These are phyloP conservation scores for Cytidiella melzeri DNA, from an alignment of 768 basidiomycete genomes.

Conservation along the genomic window DNA sequence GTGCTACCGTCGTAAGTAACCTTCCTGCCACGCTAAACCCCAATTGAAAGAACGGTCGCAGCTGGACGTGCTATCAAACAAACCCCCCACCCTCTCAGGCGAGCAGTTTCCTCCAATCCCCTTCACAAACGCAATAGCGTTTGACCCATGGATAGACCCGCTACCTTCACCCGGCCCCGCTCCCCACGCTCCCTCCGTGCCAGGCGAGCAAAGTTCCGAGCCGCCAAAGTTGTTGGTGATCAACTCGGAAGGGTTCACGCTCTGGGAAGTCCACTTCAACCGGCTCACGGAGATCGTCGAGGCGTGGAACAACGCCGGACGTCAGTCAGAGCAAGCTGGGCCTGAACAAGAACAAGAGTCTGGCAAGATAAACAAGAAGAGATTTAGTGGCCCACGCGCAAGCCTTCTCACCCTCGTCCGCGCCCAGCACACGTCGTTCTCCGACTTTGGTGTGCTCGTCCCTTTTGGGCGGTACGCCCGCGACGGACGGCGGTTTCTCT, in stretches of 20 bases:
- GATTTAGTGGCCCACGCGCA: background rate
- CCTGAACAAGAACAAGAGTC: constrained; percentile 4
- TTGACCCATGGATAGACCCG: constrained; percentile 87
- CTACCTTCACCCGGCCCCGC: constrained; percentile 50
- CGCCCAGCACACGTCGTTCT: constrained; percentile 22
- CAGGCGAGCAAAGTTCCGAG: constrained; percentile 1
- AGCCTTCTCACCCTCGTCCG: constrained; percentile 11
- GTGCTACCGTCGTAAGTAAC: constrained; percentile 41
- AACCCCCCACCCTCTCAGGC: constrained; percentile 29
- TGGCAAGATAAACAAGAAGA: constrained; percentile 10
- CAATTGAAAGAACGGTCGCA: constrained; percentile 19
- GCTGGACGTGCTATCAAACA: constrained; percentile 52
- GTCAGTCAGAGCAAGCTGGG: no score
- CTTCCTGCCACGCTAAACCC: background rate
- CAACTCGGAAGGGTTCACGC: constrained; percentile 71
- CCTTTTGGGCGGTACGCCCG: constrained; percentile 10
- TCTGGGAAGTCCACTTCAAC: constrained; percentile 72
- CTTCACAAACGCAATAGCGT: constrained; percentile 49
- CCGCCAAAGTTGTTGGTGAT: constrained; percentile 48
- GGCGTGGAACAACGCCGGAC: constrained; percentile 37
- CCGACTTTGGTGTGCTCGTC: constrained; percentile 20
- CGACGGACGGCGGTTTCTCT: constrained; percentile 12
- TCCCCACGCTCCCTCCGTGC: constrained; percentile 8
- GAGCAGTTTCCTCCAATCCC: constrained; percentile 39
- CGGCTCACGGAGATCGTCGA: constrained; percentile 47